Percentiles rank a stretch among this genome's conserved stretches.
phyloP scores from a whole-genome alignment of 2,329 filamentous ascomycete genomes.

The Orbilia blumenaviensis region DNA sequence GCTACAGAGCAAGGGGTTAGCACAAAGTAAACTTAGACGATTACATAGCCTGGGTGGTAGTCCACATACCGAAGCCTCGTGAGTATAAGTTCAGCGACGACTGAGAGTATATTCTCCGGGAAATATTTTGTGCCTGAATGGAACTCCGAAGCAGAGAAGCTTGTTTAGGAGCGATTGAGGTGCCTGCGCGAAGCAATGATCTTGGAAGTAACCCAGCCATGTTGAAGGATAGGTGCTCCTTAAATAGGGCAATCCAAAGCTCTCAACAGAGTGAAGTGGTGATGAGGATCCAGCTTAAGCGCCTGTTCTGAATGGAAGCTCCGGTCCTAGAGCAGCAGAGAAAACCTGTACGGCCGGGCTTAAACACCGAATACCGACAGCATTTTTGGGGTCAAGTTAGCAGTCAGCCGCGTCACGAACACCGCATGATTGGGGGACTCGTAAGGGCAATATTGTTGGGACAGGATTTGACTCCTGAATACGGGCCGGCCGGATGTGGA shows the following conservation, averaged over 20 bases:
- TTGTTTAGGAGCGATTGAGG: constrained; percentile 17
- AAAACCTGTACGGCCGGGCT: constrained; percentile 10
- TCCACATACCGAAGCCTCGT: constrained; percentile 26
- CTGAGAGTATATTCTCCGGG: constrained; percentile 12
- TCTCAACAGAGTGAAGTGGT: background rate
- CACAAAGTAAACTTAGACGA: background rate
- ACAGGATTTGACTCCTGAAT: constrained; percentile 7
- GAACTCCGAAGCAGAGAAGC: constrained; percentile 10
- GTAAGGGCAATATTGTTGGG: constrained; percentile 43
- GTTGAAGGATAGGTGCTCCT: constrained; percentile 44
- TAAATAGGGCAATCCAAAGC: constrained; percentile 29
- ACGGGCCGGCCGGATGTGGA: constrained; percentile 37
- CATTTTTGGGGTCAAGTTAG: constrained; percentile 31
- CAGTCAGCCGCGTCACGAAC: constrained; percentile 2
- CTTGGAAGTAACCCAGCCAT: constrained; percentile 45
- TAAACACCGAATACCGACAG: constrained; percentile 42
- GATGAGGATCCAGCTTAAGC: constrained; percentile 18
- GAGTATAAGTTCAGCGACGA: background rate
- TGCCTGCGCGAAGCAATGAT: constrained; percentile 45
- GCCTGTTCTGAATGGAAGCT: background rate
- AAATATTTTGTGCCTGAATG: constrained; percentile 7
- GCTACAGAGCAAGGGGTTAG: constrained; percentile 19
- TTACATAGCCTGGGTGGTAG: background rate
- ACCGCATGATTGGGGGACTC: background rate
- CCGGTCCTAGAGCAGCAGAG: background rate